A percentile compares a stretch with the other conserved stretches of the same genome.
These are phyloP conservation scores for Sporodiniella umbellata DNA, from an alignment of 371 early-diverging fungal genomes.

Conservation along the genomic window DNA sequence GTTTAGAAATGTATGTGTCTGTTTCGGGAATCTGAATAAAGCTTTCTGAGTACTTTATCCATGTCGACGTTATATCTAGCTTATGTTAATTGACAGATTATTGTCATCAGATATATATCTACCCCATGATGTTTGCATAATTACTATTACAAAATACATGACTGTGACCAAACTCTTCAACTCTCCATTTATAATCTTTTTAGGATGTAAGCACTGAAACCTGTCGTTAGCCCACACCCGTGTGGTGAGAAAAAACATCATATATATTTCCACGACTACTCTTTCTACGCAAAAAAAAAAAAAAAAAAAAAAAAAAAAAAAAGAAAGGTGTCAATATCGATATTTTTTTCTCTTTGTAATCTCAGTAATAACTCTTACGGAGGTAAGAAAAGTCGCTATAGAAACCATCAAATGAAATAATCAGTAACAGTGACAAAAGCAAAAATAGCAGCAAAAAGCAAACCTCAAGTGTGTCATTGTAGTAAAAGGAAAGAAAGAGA, in stretches of 20 bases:
- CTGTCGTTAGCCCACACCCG: slow-evolving; percentile 31
- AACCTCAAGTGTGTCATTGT: slow-evolving; percentile 12
- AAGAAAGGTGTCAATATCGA: too few relatives aligned
- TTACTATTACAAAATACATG: slow-evolving; percentile 35
- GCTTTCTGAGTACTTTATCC: slow-evolving; percentile 46
- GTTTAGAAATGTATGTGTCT: slow-evolving; percentile 26
- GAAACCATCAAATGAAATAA: neutral
- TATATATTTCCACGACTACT: slow-evolving; percentile 29
- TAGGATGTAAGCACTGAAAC: slow-evolving; percentile 34
- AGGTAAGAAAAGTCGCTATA: slow-evolving; percentile 34
- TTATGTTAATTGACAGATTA: neutral
- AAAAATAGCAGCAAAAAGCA: neutral
- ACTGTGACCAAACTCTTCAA: slow-evolving; percentile 43
- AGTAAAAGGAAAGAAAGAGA: neutral
- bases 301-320: too few relatives aligned
- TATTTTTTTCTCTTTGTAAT: too few relatives aligned
- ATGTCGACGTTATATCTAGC: slow-evolving; percentile 41
- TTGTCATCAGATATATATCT: too few relatives aligned
- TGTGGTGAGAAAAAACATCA: slow-evolving; percentile 23
- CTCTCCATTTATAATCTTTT: slow-evolving; percentile 35
- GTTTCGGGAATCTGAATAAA: slow-evolving; percentile 20
- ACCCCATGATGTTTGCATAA: slow-evolving; percentile 42
- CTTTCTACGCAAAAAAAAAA: slow-evolving; percentile 33
- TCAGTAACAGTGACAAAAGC: neutral
- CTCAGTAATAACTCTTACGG: slow-evolving; percentile 11